phyloP scores from a whole-genome alignment of 2,329 filamentous ascomycete species.

The Metarhizium rileyi region DNA sequence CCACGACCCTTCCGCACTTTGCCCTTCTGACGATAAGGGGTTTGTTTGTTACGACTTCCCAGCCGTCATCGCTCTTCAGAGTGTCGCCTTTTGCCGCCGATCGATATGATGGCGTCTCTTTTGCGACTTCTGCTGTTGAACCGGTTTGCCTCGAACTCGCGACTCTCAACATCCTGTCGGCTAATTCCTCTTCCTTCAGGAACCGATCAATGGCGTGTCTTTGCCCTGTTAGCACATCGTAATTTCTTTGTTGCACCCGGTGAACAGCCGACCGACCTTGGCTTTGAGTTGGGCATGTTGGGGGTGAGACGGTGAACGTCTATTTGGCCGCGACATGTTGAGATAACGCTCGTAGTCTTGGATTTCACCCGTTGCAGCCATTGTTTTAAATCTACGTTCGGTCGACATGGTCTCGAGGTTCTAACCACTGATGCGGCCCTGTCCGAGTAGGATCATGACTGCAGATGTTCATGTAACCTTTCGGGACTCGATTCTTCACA shows the following conservation, averaged over 20 bases:
- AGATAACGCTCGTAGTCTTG: not conserved
- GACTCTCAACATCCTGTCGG: not conserved
- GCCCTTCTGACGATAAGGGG: not conserved
- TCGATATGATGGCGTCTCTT: not conserved
- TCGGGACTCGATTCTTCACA: not conserved
- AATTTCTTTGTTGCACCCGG: not conserved
- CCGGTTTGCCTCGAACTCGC: not conserved
- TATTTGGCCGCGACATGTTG: not conserved
- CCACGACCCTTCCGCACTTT: not conserved
- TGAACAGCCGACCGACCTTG: not conserved
- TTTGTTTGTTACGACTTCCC: not conserved
- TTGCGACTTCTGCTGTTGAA: not conserved
- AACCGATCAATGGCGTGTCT: constrained; percentile 1
- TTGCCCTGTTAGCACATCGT: not conserved
- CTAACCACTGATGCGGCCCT: not conserved
- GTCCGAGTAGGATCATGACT: not conserved
- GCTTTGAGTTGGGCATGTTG: not conserved
- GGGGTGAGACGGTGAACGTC: not conserved
- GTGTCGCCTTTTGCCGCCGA: not conserved
- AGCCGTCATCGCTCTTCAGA: not conserved
- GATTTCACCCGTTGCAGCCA: not conserved
- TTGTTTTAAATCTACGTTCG: not conserved
- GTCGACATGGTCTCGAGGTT: not conserved
- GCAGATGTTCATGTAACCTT: not conserved
- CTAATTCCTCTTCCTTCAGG: not conserved